These are phyloP conservation scores for Apodospora peruviana DNA, from an alignment of 495 filamentous ascomycete genomes.

Conservation along the genomic window DNA sequence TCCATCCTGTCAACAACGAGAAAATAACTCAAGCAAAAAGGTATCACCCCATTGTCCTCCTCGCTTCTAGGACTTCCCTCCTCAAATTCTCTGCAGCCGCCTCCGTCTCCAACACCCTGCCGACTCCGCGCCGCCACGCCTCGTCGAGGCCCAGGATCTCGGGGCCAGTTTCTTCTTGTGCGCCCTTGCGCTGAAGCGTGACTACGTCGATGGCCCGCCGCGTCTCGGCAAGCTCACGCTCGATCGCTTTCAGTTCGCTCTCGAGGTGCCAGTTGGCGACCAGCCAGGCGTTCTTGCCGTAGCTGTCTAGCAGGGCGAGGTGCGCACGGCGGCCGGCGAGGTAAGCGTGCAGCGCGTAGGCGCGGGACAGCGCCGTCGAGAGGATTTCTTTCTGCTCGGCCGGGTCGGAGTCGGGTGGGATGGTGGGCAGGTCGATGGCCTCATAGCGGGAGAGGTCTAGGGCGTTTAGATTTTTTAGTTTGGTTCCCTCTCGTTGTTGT, in stretches of 20 bases:
- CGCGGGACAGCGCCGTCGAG: slow-evolving; percentile 27
- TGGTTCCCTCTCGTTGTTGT: slow-evolving; percentile 15
- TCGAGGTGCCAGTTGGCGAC: slow-evolving; percentile 76
- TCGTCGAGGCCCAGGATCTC: slow-evolving; percentile 67
- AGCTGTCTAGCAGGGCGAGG: slow-evolving; percentile 66
- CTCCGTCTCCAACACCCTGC: slow-evolving; percentile 69
- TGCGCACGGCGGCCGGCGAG: slow-evolving; percentile 60
- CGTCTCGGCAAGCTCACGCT: slow-evolving; percentile 66
- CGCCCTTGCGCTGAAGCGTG: slow-evolving; percentile 61
- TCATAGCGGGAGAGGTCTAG: slow-evolving; percentile 85
- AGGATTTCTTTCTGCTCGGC: slow-evolving; percentile 20
- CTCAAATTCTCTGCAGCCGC: slow-evolving; percentile 65
- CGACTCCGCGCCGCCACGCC: slow-evolving; percentile 66
- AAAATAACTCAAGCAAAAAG: too few relatives aligned
- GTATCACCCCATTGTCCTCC: too few relatives aligned
- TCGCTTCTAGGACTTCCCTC: slow-evolving; percentile 30
- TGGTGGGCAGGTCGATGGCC: slow-evolving; percentile 45
- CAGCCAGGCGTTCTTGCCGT: slow-evolving; percentile 89
- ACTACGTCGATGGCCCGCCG: slow-evolving; percentile 63
- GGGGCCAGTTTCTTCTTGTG: slow-evolving; percentile 62
- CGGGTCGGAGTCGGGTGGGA: slow-evolving; percentile 7
- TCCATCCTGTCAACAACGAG: too few relatives aligned
- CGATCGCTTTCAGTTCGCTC: slow-evolving; percentile 61
- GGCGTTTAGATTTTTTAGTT: slow-evolving; percentile 50
- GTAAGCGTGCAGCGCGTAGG: slow-evolving; percentile 64